Conservation (phyloP, 257 asterid genomes). For the Solanum boliviense region DNA sequence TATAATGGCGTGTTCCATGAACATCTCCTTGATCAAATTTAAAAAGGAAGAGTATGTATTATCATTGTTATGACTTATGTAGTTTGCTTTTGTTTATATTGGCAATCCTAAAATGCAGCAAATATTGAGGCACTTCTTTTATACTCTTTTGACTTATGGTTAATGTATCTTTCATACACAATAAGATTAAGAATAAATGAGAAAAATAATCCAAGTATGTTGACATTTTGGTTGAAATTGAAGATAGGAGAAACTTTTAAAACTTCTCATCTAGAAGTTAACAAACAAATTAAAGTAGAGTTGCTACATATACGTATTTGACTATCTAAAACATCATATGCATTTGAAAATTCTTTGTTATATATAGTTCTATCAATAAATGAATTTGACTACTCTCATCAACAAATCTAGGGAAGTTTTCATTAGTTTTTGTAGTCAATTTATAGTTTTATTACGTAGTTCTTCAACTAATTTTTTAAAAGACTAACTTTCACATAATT, state of each 20-base stretch:
- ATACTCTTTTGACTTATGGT: neutral
- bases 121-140: neutral
- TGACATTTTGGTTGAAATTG: neutral
- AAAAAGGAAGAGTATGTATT: neutral
- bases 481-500: neutral
- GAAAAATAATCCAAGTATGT: neutral
- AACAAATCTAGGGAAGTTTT: neutral
- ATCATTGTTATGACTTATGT: neutral
- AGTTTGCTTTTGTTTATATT: neutral
- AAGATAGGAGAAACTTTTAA: neutral
- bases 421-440: neutral
- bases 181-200: neutral
- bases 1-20: neutral
- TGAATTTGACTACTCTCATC: neutral
- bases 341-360: neutral
- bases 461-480: neutral
- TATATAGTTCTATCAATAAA: neutral
- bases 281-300: neutral
- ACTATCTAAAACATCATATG: neutral
- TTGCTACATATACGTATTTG: neutral
- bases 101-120: neutral
- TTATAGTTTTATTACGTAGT: neutral
- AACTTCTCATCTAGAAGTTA: neutral
- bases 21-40: neutral
- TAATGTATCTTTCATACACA: neutral